Base-by-base conservation (phyloP, 805 yeast species). In the Groenewaldozyma tartarivorans region DNA sequence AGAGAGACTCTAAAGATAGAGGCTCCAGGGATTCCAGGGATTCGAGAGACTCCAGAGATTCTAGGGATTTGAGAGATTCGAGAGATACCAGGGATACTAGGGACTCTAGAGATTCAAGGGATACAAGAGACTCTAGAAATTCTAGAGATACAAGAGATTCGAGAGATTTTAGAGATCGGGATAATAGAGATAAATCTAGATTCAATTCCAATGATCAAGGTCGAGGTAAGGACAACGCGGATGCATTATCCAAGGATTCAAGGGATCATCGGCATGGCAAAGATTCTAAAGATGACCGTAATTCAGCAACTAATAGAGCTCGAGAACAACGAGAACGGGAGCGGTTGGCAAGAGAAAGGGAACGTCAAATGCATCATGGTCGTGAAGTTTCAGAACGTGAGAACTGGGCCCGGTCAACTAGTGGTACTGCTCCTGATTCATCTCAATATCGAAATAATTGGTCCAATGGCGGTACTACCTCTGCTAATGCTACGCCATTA, bases 331-430 rank as follows among this genome's bases (percentile, higher is more conserved):
- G 26, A 5, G 42, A 37, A 15, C 38, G 48, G 22, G 53, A 47
- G 7, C 32, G 44, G n/a, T n/a, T n/a, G 31, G 51, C 48, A 11
- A 32, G 49, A 17, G 48, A 43, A 20, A 15, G 42, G 20, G 42
- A 39, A 15, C 31, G 39, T 15, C 27, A 17, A 7, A 11, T 33
- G 30, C 36, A 38, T 13, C 6, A 31, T 6, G 39, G 30, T 20
- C 16, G 20, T 3, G 20, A 19, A n/a, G 5, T n/a, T n/a, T n/a
- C 16, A 7, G 20, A 34, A 15, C 20, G 36, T 11, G 36, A 17
- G n/a, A n/a, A n/a, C n/a, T n/a, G n/a, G 35, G 5, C 30, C 19
- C 27, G 13, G 36, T 11, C 9, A 16, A 16, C 18, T 13, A 11
- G 33, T 19, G 4, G 17, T 15, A 20, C 38, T 21, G 20, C 38